phyloP scores from a whole-genome alignment of 768 basidiomycete genomes.

The Suillus luteus region DNA sequence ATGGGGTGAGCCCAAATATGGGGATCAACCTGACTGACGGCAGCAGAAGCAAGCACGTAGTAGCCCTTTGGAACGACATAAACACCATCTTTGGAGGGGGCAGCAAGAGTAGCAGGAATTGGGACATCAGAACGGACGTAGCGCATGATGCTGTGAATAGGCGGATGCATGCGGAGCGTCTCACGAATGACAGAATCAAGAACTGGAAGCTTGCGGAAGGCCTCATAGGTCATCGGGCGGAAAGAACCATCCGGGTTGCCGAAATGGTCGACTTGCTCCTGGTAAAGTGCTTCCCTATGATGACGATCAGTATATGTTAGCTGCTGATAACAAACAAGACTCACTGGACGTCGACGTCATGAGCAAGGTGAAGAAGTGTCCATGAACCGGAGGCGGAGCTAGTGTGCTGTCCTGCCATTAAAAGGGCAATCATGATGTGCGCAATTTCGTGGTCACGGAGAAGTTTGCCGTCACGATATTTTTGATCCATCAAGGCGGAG shows the following conservation, averaged over 20 bases:
- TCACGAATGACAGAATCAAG: constrained; percentile 92
- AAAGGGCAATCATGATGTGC: constrained; percentile 96
- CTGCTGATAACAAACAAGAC: constrained; percentile 29
- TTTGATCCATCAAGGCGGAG: constrained; percentile 78
- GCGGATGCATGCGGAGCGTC: constrained; percentile 90
- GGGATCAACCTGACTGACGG: constrained; percentile 86
- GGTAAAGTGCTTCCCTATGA: constrained; percentile 74
- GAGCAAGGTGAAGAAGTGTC: constrained; percentile 85
- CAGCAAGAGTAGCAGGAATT: constrained; percentile 77
- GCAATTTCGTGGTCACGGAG: constrained; percentile 91
- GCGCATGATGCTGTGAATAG: constrained; percentile 95
- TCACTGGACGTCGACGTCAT: constrained; percentile 72
- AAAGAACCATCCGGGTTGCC: constrained; percentile 78
- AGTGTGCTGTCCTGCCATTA: constrained; percentile 99
- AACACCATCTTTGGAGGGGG: constrained; percentile 69
- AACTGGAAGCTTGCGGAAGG: constrained; percentile 78
- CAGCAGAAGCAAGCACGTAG: constrained; percentile 87
- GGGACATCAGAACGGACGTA: constrained; percentile 84
- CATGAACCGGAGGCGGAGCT: constrained; percentile 92
- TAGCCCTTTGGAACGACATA: constrained; percentile 91
- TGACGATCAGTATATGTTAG: background rate
- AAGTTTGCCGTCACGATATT: constrained; percentile 76
- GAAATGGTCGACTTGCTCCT: constrained; percentile 87
- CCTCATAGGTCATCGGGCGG: constrained; percentile 82
- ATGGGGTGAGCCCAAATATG: constrained; percentile 72